Percentiles rank a stretch among this genome's conserved stretches.
Evolutionary conservation across 2,329 filamentous ascomycete species (phyloP).

Genomic region (Xylariales sp.): DNA sequence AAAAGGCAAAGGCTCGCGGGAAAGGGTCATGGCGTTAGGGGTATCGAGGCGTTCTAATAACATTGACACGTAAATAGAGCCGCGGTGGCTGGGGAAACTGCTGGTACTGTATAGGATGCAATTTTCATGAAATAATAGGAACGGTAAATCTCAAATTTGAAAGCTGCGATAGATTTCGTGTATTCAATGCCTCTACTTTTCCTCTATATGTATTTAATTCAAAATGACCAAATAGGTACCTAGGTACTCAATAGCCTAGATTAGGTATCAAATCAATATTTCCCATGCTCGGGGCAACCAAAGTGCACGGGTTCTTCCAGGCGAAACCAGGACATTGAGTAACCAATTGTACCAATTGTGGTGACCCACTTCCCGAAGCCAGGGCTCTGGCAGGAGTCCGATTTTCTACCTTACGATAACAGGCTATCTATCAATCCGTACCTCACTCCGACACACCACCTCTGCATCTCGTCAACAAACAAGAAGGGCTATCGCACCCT

Average conservation of each 20-base stretch:
- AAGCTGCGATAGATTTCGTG: conserved; percentile 1
- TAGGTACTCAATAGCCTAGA: not conserved
- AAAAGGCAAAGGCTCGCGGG: not conserved
- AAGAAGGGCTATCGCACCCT: not conserved
- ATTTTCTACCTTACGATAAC: conserved; percentile 8
- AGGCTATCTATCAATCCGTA: not conserved
- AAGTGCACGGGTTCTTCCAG: no score
- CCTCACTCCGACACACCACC: not conserved
- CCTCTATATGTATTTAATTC: not conserved
- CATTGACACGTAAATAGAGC: conserved; percentile 11
- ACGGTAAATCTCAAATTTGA: not conserved
- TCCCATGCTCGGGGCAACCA: no score
- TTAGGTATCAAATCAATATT: no score
- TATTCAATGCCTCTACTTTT: not conserved
- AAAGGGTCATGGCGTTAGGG: conserved; percentile 23
- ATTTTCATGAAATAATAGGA: not conserved
- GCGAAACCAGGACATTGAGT: not conserved
- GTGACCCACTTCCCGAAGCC: conserved; percentile 21
- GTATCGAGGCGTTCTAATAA: conserved; percentile 7
- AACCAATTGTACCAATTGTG: not conserved
- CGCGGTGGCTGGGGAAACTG: not conserved
- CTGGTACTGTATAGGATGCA: not conserved
- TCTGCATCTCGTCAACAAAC: not conserved
- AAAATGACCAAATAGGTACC: not conserved
- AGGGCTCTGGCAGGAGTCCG: not conserved